Percentiles rank a stretch among this genome's conserved stretches.
Conservation (phyloP, 768 basidiomycete genomes). For the Psilocybe sp. region DNA sequence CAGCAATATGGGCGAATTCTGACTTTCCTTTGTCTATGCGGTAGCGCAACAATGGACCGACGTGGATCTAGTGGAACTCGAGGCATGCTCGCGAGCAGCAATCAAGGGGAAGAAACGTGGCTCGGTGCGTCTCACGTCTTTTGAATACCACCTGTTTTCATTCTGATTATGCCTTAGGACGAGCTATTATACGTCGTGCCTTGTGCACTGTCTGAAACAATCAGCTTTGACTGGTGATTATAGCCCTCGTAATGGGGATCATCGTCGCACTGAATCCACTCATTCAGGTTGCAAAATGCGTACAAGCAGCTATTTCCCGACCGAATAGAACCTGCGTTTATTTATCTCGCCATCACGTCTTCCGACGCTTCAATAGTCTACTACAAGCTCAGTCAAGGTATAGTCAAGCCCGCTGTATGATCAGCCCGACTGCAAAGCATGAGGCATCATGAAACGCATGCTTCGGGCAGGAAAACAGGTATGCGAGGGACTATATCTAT, state of each 20-base stretch:
- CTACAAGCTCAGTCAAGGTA: slow-evolving; percentile 76
- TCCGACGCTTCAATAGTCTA: slow-evolving; percentile 84
- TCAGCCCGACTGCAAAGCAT: background rate
- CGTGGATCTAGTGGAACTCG: slow-evolving; percentile 60
- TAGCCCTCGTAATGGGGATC: background rate
- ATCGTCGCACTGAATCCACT: background rate
- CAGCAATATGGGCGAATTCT: background rate
- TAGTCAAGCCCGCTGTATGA: slow-evolving; percentile 68
- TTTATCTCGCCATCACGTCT: slow-evolving; percentile 70
- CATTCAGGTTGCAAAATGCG: slow-evolving; percentile 52
- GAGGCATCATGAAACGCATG: background rate
- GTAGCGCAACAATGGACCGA: slow-evolving; percentile 74
- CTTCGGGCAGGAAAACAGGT: background rate
- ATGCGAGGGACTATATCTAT: background rate
- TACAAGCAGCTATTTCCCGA: slow-evolving; percentile 43
- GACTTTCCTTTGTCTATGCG: background rate
- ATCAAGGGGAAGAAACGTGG: slow-evolving; percentile 57
- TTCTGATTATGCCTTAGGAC: slow-evolving; percentile 31
- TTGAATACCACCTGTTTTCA: slow-evolving; percentile 2
- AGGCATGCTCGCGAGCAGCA: slow-evolving; percentile 48
- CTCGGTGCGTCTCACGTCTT: slow-evolving; percentile 34
- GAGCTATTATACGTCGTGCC: slow-evolving; percentile 54
- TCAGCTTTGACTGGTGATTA: slow-evolving; percentile 58
- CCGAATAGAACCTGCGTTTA: slow-evolving; percentile 13
- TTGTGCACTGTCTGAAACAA: slow-evolving; percentile 62